Evolutionary conservation across 345 rosid genomes (phyloP).

Genomic region (Salix dunnii): DNA sequence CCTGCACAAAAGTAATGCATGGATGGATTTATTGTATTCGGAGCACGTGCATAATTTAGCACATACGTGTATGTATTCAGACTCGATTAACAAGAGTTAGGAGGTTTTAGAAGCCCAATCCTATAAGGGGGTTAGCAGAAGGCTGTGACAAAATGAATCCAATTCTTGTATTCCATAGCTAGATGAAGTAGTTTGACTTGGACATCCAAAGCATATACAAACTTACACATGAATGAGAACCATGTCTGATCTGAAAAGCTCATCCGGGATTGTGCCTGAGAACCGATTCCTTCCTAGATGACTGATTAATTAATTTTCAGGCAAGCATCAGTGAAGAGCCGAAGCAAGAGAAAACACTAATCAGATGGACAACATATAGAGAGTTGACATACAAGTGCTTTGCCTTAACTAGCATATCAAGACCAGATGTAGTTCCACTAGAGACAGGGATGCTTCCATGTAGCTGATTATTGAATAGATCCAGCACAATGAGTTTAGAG

Average conservation of each 20-base stretch:
- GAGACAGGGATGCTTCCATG: constrained; percentile 79
- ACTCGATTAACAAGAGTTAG: too few species aligned
- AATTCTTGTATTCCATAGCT: not conserved
- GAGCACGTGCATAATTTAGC: too few species aligned
- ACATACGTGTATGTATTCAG: too few species aligned
- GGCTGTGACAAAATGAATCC: too few species aligned
- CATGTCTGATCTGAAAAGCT: constrained; percentile 67
- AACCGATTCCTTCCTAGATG: constrained; percentile 73
- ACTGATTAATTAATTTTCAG: constrained; percentile 27
- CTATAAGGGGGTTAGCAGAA: too few species aligned
- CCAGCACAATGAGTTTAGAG: constrained; percentile 65
- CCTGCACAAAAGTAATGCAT: constrained; percentile 29
- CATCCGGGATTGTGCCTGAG: constrained; percentile 50
- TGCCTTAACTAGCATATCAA: constrained; percentile 59
- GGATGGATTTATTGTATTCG: too few species aligned
- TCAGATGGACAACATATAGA: not conserved
- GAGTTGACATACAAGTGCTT: constrained; percentile 66
- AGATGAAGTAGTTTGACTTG: too few species aligned
- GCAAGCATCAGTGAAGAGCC: not conserved
- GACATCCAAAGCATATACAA: not conserved
- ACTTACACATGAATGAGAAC: constrained; percentile 74
- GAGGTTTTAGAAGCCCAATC: too few species aligned
- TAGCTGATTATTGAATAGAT: constrained; percentile 72
- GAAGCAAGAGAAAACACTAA: not conserved
- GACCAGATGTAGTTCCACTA: constrained; percentile 59